phyloP scores from a whole-genome alignment of 1,139 yeast species.

The Chernovozyma aurita region DNA sequence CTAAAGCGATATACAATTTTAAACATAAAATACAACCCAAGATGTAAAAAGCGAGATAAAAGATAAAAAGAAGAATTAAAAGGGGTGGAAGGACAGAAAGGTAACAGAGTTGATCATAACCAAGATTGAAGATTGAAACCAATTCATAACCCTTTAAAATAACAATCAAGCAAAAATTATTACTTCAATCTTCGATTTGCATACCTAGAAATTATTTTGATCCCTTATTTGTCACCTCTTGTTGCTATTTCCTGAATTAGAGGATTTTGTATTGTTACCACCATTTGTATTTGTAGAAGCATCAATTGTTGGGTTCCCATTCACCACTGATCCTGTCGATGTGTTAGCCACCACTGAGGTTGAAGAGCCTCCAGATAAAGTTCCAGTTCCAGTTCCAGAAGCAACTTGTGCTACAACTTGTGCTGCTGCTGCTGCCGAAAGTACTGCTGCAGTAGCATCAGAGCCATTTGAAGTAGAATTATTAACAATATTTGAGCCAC shows the following conservation, averaged over 20 bases:
- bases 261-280: not conserved
- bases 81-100: no score
- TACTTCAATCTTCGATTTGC: no score
- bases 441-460: constrained; percentile 3
- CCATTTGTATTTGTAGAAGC: not conserved
- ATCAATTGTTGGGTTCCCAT: not conserved
- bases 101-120: no score
- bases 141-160: no score
- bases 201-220: no score
- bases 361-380: not conserved
- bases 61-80: no score
- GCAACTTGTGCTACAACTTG: not conserved
- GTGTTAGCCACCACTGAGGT: constrained; percentile 4
- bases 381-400: not conserved
- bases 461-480: not conserved
- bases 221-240: not conserved
- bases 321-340: constrained; percentile 2
- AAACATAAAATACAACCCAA: not conserved
- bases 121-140: no score
- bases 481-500: not conserved
- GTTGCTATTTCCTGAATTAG: not conserved
- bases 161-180: no score
- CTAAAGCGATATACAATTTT: constrained; percentile 1
- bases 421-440: constrained; percentile 5
- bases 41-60: no score